These are phyloP conservation scores for Colletotrichum camelliae DNA, from an alignment of 2,329 filamentous ascomycete genomes.

Conservation along the genomic window DNA sequence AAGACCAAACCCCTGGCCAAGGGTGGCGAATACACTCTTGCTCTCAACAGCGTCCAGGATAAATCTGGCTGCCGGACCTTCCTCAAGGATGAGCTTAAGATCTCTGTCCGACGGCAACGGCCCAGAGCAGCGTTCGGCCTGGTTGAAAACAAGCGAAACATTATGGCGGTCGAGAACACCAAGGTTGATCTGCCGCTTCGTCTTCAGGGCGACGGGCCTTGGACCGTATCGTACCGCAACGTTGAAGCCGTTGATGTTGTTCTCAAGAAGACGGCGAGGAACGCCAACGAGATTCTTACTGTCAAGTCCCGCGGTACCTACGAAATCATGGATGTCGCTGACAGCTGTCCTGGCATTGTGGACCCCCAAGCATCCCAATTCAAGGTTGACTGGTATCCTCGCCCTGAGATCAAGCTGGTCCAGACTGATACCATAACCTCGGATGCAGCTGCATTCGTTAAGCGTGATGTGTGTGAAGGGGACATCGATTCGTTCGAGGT, in stretches of 20 bases:
- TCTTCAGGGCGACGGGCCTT: conserved; percentile 85
- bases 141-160: conserved; percentile 78
- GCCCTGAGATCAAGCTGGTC: conserved; percentile 73
- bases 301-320: conserved; percentile 76
- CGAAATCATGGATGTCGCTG: conserved; percentile 77
- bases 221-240: conserved; percentile 80
- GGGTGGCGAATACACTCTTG: conserved; percentile 89
- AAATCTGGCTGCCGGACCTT: conserved; percentile 85
- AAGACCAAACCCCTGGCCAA: conserved; percentile 75
- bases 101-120: conserved; percentile 86
- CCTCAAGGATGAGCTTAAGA: conserved; percentile 83
- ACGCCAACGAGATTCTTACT: conserved; percentile 70
- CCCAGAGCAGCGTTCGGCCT: conserved; percentile 87
- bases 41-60: conserved; percentile 86
- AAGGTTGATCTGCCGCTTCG: conserved; percentile 79
- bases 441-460: conserved; percentile 63
- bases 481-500: conserved; percentile 91
- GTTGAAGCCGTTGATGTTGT: conserved; percentile 55
- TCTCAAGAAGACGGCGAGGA: conserved; percentile 53
- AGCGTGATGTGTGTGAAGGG: conserved; percentile 89
- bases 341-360: conserved; percentile 83
- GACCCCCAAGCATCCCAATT: conserved; percentile 78
- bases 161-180: conserved; percentile 79
- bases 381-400: conserved; percentile 82
- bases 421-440: conserved; percentile 65